Conservation (phyloP, 768 basidiomycete species). For the Chalciporus sphaerocephalus region DNA sequence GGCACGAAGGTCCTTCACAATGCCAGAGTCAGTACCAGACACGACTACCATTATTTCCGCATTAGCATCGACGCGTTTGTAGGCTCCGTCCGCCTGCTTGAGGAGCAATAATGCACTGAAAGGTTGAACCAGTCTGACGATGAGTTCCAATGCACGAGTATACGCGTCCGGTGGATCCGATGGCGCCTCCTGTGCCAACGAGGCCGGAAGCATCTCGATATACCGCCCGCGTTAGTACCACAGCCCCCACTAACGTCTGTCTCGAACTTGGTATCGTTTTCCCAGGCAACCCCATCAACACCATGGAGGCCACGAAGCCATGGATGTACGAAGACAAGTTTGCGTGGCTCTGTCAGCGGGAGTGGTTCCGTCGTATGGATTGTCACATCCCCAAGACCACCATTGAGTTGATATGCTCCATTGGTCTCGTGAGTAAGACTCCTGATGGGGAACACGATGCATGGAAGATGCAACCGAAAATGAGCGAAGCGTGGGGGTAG, state of each 20-base stretch:
- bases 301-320: not conserved
- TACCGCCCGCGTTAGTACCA: not conserved
- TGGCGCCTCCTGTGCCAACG: not conserved
- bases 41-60: conserved; percentile 1
- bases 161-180: no score
- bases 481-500: conserved; percentile 2
- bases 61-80: conserved; percentile 21
- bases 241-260: no score
- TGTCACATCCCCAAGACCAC: not conserved
- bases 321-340: not conserved
- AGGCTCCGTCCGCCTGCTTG: not conserved
- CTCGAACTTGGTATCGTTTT: no score
- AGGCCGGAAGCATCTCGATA: not conserved
- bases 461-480: conserved; percentile 1
- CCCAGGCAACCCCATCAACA: no score
- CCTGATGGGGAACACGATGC: conserved; percentile 3
- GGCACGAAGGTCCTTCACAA: no score
- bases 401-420: not conserved
- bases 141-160: not conserved
- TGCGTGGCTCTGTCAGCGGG: no score
- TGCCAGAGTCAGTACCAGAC: no score
- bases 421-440: no score
- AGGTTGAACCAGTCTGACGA: conserved; percentile 1
- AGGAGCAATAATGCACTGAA: conserved; percentile 9
- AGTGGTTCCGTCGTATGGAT: not conserved